Evolutionary conservation across 306 rosid species (phyloP), one percentile per base, ranked within the genome.

Genomic region (Crotalaria pallida): DNA sequence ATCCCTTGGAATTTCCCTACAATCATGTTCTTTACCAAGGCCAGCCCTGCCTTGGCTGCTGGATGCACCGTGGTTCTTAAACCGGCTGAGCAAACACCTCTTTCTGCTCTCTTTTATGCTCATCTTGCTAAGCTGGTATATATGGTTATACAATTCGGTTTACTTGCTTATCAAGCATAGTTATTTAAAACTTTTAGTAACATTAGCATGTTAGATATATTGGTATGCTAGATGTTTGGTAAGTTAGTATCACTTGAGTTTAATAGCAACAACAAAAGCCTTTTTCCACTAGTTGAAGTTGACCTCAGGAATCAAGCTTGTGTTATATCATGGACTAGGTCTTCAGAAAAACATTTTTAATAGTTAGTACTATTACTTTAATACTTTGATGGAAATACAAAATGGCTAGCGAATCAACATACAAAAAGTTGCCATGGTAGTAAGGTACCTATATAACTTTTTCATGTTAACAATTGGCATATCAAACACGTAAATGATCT

Each of bases 1-100:
- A 78, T 93, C 23, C 98, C 97, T 1, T 93, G 98, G 98, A 93
- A 93, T 69, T 82, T 88, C 72, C 97, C 97, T 0, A 73, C 85
- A 2, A 1, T 48, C 24, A 40, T 88, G 86, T 77, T 90, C 22
- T 72, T 88, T 17, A 29, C 70, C 3, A 90, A 93, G 87, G 90
- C 43, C 0, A 58, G 82, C 74, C 97, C 97, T 6, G 77, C 97
- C 70, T 84, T 93, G 66, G 98, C 98, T 16, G 88, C 89, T 19
- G 98, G 96, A 7, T 93, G 98, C 81, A 88, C 98, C 64, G 74
- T 93, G 90, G 31, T 93, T 65, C 58, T 88, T 74, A 93, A 93
- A 67, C 98, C 97, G 0, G 89, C 97, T 10, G 96, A 90, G 76
- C 94, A 93, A 33, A 90, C 97, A 2, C 91, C 98, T 3, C 90